Evolutionary conservation across 306 rosid species (phyloP), one percentile per base, ranked within the genome.

Genomic region (Quercus cerris): DNA sequence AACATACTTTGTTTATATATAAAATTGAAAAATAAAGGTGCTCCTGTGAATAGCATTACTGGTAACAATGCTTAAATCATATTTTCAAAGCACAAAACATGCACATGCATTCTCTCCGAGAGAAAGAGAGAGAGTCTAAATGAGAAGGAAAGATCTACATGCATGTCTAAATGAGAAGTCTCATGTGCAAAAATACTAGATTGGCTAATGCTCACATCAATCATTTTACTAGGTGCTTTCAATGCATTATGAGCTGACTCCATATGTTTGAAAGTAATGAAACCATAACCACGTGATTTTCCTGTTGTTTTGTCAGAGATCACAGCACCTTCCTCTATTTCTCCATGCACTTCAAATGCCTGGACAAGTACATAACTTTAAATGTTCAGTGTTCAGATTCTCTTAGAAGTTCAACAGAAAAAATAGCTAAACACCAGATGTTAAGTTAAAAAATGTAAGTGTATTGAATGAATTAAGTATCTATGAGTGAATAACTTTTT

Each of bases 281-380:
- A 94, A 79, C 98, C 98, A 87, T 89, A 90, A 51, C 93, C 93
- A 57, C 97, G 93, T 0, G 97, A 92, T 77, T 85, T 92, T 44
- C 88, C 91, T 12, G 91, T 91, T 2, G 77, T 58, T 86, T 88
- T 89, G 80, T 92, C 90, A 83, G 56, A 81, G 77, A 94, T 86
- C 66, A 94, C 96, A 71, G 89, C 90, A 56, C 90, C 97, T 84
- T 92, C 94, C 85, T 92, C 98, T 83, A 94, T 89, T 79, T 92
- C 97, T 71, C 96, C 98, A 78, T 92, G 91, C 77, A 81, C 85
- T 70, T 76, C 66, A 89, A 90, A 94, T 77, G 91, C 94, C 98
- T 92, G 86, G 41, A 78, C 51, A 55, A 52, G n/a, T 19, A 1
- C 55, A 49, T 31, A 31, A n/a, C 56, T 76, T 18, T 23, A 27